Evolutionary conservation across 495 filamentous ascomycete genomes (phyloP).

Genomic region (Pseudevernia furfuracea): DNA sequence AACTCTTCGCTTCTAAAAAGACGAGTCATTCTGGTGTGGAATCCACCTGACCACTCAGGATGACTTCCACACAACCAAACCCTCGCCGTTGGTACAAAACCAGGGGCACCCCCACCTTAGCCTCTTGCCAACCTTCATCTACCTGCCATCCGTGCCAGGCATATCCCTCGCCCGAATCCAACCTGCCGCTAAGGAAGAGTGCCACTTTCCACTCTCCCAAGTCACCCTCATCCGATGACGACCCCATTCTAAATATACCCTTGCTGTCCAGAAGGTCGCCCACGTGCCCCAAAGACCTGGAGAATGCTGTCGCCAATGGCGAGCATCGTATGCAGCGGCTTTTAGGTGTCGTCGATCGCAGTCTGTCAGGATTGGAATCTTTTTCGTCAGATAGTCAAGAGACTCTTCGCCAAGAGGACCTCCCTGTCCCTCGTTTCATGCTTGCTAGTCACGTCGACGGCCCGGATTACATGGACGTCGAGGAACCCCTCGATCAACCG

Average conservation of each 20-base stretch:
- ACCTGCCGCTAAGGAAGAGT: constrained; percentile 39
- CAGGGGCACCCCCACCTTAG: constrained; percentile 16
- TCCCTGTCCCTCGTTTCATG: constrained; percentile 31
- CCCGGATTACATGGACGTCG: constrained; percentile 26
- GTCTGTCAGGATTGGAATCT: constrained; percentile 30
- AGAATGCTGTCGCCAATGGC: constrained; percentile 39
- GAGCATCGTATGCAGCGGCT: constrained; percentile 44
- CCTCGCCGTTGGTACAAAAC: constrained; percentile 27
- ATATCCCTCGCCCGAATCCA: constrained; percentile 4
- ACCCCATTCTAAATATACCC: constrained; percentile 39
- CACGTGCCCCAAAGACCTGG: constrained; percentile 39
- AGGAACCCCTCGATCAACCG: constrained; percentile 24
- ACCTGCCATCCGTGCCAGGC: constrained; percentile 12
- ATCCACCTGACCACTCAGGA: constrained; percentile 27
- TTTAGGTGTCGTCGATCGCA: constrained; percentile 38
- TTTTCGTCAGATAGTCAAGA: constrained; percentile 28
- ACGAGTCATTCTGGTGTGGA: constrained; percentile 19
- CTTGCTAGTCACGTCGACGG: constrained; percentile 13
- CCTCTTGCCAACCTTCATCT: constrained; percentile 21
- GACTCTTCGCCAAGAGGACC: constrained; percentile 28
- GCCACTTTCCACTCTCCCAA: constrained; percentile 46
- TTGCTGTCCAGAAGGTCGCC: constrained; percentile 44
- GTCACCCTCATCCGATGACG: constrained; percentile 36
- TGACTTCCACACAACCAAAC: constrained; percentile 26
- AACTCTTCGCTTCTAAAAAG: constrained; percentile 14